Evolutionary conservation across 495 filamentous ascomycete genomes (phyloP).

Genomic region (Hypoxylon trugodes): DNA sequence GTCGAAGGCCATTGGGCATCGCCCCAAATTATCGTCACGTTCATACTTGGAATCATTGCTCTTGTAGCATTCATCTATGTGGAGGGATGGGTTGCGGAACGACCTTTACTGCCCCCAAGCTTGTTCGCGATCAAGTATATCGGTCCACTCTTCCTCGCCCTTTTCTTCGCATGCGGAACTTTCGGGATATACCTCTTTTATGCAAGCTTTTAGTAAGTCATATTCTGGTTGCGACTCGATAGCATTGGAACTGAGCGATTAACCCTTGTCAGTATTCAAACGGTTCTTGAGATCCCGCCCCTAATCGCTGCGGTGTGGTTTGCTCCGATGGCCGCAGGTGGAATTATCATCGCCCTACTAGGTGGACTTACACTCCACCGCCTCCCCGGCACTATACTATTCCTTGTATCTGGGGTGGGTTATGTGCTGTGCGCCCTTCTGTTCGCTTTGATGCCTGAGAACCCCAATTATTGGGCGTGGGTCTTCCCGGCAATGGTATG

Average conservation of each 20-base stretch:
- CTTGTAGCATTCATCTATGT: conserved; percentile 65
- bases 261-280: conserved; percentile 50
- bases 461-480: conserved; percentile 60
- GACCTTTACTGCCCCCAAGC: conserved; percentile 21
- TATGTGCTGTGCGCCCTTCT: conserved; percentile 48
- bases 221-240: background rate
- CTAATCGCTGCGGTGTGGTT: conserved; percentile 75
- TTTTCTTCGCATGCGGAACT: conserved; percentile 72
- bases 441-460: conserved; percentile 69
- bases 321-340: conserved; percentile 71
- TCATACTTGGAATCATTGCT: conserved; percentile 60
- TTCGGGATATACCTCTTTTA: conserved; percentile 76
- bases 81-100: conserved; percentile 69
- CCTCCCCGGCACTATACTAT: conserved; percentile 68
- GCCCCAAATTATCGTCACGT: conserved; percentile 65
- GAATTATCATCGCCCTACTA: conserved; percentile 66
- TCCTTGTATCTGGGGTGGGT: conserved; percentile 37
- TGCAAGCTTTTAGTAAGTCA: conserved; percentile 70
- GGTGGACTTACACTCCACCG: conserved; percentile 74
- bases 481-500: conserved; percentile 78
- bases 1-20: conserved; percentile 69
- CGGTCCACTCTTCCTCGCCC: conserved; percentile 64
- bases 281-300: conserved; percentile 65
- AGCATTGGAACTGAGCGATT: background rate
- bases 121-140: conserved; percentile 54